Evolutionary conservation across 1,284 basidiomycete species (phyloP).

Genomic region (Papiliotrema fonsecae): DNA sequence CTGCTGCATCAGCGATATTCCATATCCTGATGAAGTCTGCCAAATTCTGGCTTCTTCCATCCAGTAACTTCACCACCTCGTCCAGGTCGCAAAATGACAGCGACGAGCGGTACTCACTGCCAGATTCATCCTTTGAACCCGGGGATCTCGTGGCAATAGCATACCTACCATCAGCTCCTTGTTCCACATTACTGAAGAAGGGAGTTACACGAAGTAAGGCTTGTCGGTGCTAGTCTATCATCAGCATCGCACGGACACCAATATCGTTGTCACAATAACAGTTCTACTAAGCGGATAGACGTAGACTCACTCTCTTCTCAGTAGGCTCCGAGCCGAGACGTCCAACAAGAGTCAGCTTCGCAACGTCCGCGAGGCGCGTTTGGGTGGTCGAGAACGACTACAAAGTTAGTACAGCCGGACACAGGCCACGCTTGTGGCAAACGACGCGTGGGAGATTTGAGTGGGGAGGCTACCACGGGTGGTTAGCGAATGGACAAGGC

Average conservation of each 20-base stretch:
- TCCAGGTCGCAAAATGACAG: background rate
- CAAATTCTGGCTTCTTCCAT: too few relatives aligned
- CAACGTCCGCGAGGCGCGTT: constrained; percentile 22
- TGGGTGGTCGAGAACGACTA: constrained; percentile 31
- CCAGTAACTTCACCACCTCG: background rate
- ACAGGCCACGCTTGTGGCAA: background rate
- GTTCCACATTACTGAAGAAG: too few relatives aligned
- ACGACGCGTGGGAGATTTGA: background rate
- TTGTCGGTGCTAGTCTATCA: constrained; percentile 30
- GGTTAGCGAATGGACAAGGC: background rate
- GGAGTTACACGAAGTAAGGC: constrained; percentile 41
- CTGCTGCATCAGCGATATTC: background rate
- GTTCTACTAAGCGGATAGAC: background rate
- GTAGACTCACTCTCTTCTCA: constrained; percentile 18
- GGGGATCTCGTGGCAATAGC: constrained; percentile 29
- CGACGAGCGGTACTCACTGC: constrained; percentile 6
- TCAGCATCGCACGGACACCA: constrained; percentile 1
- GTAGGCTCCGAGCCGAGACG: constrained; percentile 40
- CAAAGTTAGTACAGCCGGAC: background rate
- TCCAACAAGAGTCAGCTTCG: constrained; percentile 37
- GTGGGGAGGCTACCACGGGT: background rate
- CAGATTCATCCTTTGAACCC: background rate
- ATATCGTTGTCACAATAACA: too few relatives aligned
- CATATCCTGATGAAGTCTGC: background rate
- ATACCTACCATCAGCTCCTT: too few relatives aligned